Base-by-base conservation (phyloP, 768 basidiomycete genomes). In the Boletus reticuloceps region DNA sequence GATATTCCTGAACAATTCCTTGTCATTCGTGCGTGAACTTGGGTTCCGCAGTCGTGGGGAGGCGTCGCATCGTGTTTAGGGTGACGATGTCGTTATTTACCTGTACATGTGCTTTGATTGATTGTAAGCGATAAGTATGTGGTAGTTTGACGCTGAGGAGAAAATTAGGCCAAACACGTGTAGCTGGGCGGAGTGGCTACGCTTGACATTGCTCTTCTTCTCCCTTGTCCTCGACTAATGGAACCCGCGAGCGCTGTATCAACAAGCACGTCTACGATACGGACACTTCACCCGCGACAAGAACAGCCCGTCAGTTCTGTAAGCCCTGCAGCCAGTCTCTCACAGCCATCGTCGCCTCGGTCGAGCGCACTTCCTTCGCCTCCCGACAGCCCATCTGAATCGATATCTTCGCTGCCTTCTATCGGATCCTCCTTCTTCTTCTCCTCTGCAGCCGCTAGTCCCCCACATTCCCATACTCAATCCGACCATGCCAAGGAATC, bases 391-490 rank as follows among this genome's bases (percentile, higher is more conserved):
- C 87, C 81, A 40, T 76, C 81, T 10, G 83, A 77, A 47, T 86
- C 84, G 2, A 72, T 83, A 39, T 89, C 88, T 2, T 89, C 88
- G 6, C 74, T 89, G 4, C 88, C 88, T 1, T 88, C 86, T 2
- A 82, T 88, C 13, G 80, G 83, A 17, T 88, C 85, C 2, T 86
- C 85, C 1, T 88, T 88, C 77, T 87, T 89, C 73, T 89, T 88
- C 74, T 88, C 86, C 32, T 89, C 87, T 11, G 84, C 81, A 0
- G 85, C 85, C 13, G 82, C 82, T 1, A 86, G 85, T 58, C 87
- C 83, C 3, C 82, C 80, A 0, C 84, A 81, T 46, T 71, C 75
- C 0, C 77, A 78, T 32, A 68, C 75, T 20, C 77, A 75, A 19
- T 72, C 73, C 4, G 77, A 79, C 52, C 70, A 71, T 58, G 61